Conservation (phyloP, 202 grass and related monocot genomes). For the Sporobolus alterniflorus region DNA sequence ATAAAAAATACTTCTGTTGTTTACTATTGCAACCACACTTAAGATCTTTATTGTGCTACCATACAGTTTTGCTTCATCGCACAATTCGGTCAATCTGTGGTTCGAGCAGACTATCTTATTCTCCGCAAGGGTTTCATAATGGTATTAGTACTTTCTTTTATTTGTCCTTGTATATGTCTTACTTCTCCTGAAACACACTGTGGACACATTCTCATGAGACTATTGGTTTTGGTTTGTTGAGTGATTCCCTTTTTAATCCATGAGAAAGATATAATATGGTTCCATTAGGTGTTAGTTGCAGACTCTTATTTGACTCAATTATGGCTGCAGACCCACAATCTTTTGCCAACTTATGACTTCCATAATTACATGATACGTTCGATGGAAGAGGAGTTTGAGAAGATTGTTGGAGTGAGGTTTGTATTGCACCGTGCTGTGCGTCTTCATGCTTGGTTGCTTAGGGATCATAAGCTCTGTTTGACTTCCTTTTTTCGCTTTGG, state of each 20-base stretch:
- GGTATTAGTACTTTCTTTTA: slow-evolving; percentile 50
- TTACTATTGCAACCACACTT: not conserved
- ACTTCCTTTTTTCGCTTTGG: not conserved
- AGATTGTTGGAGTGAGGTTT: slow-evolving; percentile 97
- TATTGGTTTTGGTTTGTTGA: not conserved
- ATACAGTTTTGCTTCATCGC: slow-evolving; percentile 90
- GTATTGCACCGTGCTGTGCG: not conserved
- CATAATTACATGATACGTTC: slow-evolving; percentile 96
- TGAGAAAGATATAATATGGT: not conserved
- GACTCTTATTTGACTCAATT: slow-evolving; percentile 28
- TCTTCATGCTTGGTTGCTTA: not conserved
- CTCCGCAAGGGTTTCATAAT: slow-evolving; percentile 94
- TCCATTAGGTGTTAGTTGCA: not conserved
- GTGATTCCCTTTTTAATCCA: not conserved
- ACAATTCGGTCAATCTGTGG: slow-evolving; percentile 93
- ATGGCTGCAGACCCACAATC: slow-evolving; percentile 86
- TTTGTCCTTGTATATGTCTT: slow-evolving; percentile 15
- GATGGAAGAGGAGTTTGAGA: slow-evolving; percentile 98
- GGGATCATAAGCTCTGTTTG: not conserved
- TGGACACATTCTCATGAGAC: not conserved
- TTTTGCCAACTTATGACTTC: slow-evolving; percentile 80
- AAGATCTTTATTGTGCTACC: slow-evolving; percentile 17
- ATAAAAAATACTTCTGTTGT: not conserved
- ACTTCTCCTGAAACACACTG: not conserved
- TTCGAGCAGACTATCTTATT: slow-evolving; percentile 94